phyloP scores from a whole-genome alignment of 257 asterid species.

The Leptodermis oblonga region DNA sequence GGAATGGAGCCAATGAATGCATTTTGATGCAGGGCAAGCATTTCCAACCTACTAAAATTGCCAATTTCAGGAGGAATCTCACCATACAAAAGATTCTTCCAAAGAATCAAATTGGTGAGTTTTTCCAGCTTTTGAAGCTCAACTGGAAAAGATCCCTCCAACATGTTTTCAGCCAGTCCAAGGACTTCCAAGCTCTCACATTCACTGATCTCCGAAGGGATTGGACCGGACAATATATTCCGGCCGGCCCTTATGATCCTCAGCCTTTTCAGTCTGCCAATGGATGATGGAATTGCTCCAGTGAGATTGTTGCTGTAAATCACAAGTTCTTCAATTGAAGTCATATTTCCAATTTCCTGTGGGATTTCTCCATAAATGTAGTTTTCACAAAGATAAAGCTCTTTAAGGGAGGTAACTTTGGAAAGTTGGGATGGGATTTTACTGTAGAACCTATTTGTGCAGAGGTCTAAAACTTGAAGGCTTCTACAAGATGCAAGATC shows the following conservation, averaged over 20 bases:
- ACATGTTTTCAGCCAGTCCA: conserved; percentile 68
- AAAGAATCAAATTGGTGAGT: conserved; percentile 56
- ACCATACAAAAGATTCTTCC: conserved; percentile 62
- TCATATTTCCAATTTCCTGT: conserved; percentile 44
- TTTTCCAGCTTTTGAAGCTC: conserved; percentile 50
- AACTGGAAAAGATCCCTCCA: conserved; percentile 60
- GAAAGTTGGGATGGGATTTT: conserved; percentile 49
- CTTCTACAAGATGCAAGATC: conserved; percentile 37
- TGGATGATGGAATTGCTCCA: conserved; percentile 52
- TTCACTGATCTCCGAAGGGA: conserved; percentile 53
- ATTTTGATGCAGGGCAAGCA: conserved; percentile 61
- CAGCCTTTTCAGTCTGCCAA: conserved; percentile 52
- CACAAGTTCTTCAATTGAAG: conserved; percentile 69
- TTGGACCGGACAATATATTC: conserved; percentile 57
- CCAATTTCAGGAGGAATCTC: conserved; percentile 72
- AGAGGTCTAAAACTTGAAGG: conserved; percentile 62
- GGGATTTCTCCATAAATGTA: conserved; percentile 62
- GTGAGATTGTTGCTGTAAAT: conserved; percentile 78
- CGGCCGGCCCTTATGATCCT: conserved; percentile 66
- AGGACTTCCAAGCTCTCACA: conserved; percentile 63
- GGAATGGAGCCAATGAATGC: conserved; percentile 58
- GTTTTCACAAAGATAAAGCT: conserved; percentile 74
- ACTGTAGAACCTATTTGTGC: conserved; percentile 62
- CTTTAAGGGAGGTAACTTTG: conserved; percentile 45
- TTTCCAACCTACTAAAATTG: conserved; percentile 60